Conservation (phyloP, 768 basidiomycete species). For the Trametes maxima region DNA sequence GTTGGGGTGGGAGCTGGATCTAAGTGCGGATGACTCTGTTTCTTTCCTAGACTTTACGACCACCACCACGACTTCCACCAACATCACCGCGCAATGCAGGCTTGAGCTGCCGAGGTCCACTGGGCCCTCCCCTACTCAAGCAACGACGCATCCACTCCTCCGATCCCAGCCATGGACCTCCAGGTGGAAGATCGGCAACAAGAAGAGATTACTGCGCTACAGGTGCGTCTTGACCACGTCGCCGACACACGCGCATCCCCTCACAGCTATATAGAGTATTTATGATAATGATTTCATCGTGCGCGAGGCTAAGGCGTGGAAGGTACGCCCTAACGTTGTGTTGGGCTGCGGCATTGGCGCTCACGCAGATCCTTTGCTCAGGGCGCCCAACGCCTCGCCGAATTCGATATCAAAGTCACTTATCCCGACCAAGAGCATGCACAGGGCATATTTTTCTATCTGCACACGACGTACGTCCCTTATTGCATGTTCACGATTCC, state of each 20-base stretch:
- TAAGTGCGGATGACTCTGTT: slow-evolving; percentile 14
- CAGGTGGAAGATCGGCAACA: slow-evolving; percentile 62
- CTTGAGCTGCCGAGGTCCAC: slow-evolving; percentile 78
- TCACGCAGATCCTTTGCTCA: slow-evolving; percentile 31
- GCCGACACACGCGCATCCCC: background rate
- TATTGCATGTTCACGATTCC: background rate
- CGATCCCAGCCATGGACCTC: slow-evolving; percentile 60
- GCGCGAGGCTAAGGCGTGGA: slow-evolving; percentile 81
- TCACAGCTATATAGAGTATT: slow-evolving; percentile 49
- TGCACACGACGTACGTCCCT: slow-evolving; percentile 66
- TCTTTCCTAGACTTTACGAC: slow-evolving; percentile 18
- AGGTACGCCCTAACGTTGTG: slow-evolving; percentile 44
- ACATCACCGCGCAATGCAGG: slow-evolving; percentile 51
- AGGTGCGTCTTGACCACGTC: slow-evolving; percentile 27
- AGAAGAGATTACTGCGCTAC: slow-evolving; percentile 75
- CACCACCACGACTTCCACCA: slow-evolving; percentile 10
- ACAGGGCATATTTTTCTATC: slow-evolving; percentile 60
- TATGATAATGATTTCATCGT: slow-evolving; percentile 79
- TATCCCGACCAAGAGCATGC: slow-evolving; percentile 63
- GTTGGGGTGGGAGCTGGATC: slow-evolving; percentile 2
- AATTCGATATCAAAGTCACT: slow-evolving; percentile 73
- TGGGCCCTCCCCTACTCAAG: slow-evolving; percentile 66
- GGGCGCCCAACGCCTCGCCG: slow-evolving; percentile 70
- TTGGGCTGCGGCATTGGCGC: slow-evolving; percentile 1
- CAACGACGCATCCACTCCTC: slow-evolving; percentile 38